Percentiles rank a stretch among this genome's conserved stretches.
Evolutionary conservation across 257 asterid species (phyloP).

Genomic region (Gardenia jasminoides): DNA sequence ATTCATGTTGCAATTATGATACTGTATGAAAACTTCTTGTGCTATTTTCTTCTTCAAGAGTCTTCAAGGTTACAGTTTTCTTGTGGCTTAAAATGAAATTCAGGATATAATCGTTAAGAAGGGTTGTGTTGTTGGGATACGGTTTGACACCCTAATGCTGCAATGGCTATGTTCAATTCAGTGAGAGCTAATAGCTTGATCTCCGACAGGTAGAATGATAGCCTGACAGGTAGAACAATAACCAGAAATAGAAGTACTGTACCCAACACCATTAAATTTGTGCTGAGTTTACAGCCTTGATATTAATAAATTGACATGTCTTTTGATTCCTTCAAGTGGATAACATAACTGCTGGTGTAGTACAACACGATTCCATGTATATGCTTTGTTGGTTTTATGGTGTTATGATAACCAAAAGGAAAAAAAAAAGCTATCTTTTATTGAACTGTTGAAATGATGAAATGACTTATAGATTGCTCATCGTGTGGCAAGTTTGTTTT

Average conservation of each 20-base stretch:
- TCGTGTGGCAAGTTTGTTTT: neutral
- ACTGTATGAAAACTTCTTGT: neutral
- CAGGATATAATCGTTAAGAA: neutral
- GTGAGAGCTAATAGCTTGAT: too few relatives aligned
- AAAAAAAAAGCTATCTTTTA: neutral
- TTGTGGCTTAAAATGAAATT: neutral
- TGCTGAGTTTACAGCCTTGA: neutral
- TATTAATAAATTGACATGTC: neutral
- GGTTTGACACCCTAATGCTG: neutral
- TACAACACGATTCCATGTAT: too few relatives aligned
- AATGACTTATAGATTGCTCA: neutral
- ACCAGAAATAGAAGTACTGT: neutral
- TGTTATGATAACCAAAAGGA: too few relatives aligned
- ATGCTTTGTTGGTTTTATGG: neutral
- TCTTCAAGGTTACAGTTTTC: neutral
- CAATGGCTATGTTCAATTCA: neutral
- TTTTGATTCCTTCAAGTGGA: neutral
- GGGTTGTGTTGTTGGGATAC: neutral
- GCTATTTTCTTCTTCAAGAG: neutral
- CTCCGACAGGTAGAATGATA: neutral
- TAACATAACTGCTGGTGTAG: neutral
- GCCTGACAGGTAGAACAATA: neutral
- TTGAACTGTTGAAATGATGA: neutral
- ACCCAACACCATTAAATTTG: neutral
- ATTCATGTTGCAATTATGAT: conserved; percentile 13